Conservation (phyloP, 2,329 filamentous ascomycete species). For the Pseudogymnoascus pannorum region DNA sequence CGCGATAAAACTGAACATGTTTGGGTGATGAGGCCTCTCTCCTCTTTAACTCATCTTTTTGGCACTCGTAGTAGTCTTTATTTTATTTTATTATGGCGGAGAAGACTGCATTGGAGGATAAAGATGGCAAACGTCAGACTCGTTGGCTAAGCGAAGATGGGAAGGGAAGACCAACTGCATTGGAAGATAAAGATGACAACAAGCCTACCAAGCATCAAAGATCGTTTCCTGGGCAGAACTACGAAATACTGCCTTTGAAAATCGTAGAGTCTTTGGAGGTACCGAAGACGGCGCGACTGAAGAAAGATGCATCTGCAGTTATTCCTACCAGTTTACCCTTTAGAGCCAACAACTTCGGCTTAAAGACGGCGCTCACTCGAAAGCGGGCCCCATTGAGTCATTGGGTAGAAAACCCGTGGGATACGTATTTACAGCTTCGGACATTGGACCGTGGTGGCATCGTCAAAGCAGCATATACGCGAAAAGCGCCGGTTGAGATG, state of each 20-base stretch:
- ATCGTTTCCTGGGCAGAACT: not conserved
- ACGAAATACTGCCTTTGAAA: not conserved
- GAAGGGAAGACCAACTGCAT: not conserved
- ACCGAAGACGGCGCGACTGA: not conserved
- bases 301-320: not conserved
- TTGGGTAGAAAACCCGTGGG: constrained; percentile 10
- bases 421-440: constrained; percentile 11
- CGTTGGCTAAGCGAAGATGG: not conserved
- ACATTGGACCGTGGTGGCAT: constrained; percentile 11
- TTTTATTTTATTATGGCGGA: not conserved
- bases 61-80: not conserved
- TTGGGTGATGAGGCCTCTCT: not conserved
- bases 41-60: not conserved
- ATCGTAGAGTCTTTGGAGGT: not conserved
- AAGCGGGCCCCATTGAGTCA: not conserved
- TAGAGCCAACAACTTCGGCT: not conserved
- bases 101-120: not conserved
- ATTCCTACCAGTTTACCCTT: not conserved
- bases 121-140: not conserved
- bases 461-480: constrained; percentile 14
- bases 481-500: constrained; percentile 10
- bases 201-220: not conserved
- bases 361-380: not conserved
- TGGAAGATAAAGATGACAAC: not conserved
- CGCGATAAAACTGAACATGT: not conserved